phyloP scores from a whole-genome alignment of 805 yeast species.

The Barnettozyma californica region DNA sequence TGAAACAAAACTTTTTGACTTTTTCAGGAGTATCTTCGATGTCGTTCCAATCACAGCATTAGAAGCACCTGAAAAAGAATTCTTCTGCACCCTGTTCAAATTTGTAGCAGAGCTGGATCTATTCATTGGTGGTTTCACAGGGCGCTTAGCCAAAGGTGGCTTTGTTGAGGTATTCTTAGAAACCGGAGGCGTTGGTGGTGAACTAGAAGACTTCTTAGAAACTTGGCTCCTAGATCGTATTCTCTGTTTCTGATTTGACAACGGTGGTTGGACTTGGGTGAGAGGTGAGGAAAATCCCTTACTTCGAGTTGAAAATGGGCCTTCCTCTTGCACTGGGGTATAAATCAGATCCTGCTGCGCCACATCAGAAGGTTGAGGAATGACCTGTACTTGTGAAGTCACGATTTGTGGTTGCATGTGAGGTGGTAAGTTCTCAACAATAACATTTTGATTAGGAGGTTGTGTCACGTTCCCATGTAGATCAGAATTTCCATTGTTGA shows the following conservation, averaged over 20 bases:
- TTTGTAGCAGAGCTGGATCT: slow-evolving; percentile 21
- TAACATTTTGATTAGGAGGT: background rate
- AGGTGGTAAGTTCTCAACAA: background rate
- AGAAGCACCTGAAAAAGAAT: slow-evolving; percentile 11
- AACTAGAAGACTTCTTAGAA: background rate
- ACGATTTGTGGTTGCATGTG: background rate
- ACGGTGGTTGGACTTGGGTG: background rate
- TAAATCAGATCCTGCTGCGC: background rate
- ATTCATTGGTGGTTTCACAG: slow-evolving; percentile 10
- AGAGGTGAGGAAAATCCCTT: background rate
- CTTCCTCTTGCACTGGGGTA: background rate
- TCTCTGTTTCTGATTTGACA: background rate
- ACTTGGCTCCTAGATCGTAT: slow-evolving; percentile 1
- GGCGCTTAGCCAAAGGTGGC: slow-evolving; percentile 8
- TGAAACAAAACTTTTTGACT: slow-evolving; percentile 22
- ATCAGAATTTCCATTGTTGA: background rate
- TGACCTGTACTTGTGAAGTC: background rate
- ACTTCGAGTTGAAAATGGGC: background rate
- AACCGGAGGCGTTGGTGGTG: slow-evolving; percentile 5
- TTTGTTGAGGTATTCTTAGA: background rate
- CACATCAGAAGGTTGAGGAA: background rate
- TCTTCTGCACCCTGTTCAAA: slow-evolving; percentile 19
- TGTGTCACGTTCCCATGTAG: background rate
- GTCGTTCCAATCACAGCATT: background rate
- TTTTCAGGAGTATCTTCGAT: slow-evolving; percentile 13